Evolutionary conservation across 257 asterid genomes (phyloP).

Genomic region (Misopates orontium): DNA sequence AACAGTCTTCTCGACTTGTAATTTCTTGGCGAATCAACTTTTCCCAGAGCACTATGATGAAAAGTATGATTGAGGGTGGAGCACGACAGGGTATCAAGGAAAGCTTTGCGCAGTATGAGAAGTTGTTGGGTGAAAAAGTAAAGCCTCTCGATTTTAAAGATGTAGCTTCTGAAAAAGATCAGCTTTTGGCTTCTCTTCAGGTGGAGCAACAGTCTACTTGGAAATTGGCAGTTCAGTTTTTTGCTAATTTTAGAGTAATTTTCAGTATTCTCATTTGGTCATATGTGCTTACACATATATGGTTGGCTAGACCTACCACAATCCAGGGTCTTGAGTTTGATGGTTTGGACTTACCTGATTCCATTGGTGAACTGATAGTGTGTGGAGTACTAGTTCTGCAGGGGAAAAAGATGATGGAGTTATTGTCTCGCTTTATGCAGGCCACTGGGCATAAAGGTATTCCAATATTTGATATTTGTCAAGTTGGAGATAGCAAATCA

Average conservation of each 20-base stretch:
- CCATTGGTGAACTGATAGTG: conserved; percentile 87
- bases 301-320: conserved; percentile 65
- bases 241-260: conserved; percentile 76
- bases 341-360: conserved; percentile 97
- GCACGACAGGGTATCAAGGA: conserved; percentile 91
- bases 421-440: conserved; percentile 88
- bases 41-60: conserved; percentile 90
- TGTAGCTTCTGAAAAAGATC: conserved; percentile 83
- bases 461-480: conserved; percentile 15
- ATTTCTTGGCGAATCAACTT: conserved; percentile 93
- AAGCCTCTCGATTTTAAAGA: conserved; percentile 77
- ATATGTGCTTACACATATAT: conserved; percentile 71
- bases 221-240: conserved; percentile 86
- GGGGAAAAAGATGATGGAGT: conserved; percentile 79
- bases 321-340: conserved; percentile 95
- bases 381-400: conserved; percentile 87
- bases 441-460: conserved; percentile 87
- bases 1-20: conserved; percentile 65
- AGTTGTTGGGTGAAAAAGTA: conserved; percentile 63
- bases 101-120: conserved; percentile 73
- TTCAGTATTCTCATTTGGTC: conserved; percentile 64
- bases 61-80: conserved; percentile 92
- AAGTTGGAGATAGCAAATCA: not conserved
- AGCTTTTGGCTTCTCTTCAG: conserved; percentile 80
- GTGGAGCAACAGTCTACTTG: conserved; percentile 75